Base-by-base conservation (phyloP, 257 asterid species). In the Parsonsia alboflavescens region DNA sequence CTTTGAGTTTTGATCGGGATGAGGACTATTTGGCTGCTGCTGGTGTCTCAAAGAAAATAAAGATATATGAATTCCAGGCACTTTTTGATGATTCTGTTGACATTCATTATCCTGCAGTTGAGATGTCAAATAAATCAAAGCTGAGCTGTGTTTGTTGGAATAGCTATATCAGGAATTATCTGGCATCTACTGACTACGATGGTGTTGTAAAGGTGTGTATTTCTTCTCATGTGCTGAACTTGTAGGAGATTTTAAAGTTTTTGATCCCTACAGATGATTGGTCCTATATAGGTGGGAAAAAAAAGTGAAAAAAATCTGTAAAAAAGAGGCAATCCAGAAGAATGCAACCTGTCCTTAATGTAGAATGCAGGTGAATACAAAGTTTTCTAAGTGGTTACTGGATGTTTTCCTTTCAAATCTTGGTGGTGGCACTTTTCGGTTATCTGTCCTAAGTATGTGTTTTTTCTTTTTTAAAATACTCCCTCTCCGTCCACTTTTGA, bases 111-210 rank as follows among this genome's bases (percentile, higher is more conserved):
- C 99, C 98, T 28, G 89, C 77, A 67, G 84, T 90, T 54, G 98
- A 95, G 84, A 88, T 95, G 93, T 73, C 93, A 56, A 95, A 92
- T 86, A 85, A 77, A 53, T 92, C 97, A 56, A 95, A 82, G 84
- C 89, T 95, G 70, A 92, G 93, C 79, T 86, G 98, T 79, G 49
- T 95, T 83, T 80, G 90, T 86, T 95, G 99, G 99, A 95, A 95
- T 79, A 85, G 88, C 85, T 95, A 95, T 79, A 89, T 92, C 85
- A 85, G 94, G 81, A 95, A 95, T 87, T 87, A 90, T 91, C 85
- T 95, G 71, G 98, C 98, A 69, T 88, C 97, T 7, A 87, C 96
- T 45, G 98, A 95, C 85, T 95, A 95, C 78, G 98, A 92, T 81
- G 98, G 99, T 76, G 82, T 83, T 42, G 96, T 80, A 30, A 85